phyloP scores from a whole-genome alignment of 129 eudicot species.

The Calendula officinalis region DNA sequence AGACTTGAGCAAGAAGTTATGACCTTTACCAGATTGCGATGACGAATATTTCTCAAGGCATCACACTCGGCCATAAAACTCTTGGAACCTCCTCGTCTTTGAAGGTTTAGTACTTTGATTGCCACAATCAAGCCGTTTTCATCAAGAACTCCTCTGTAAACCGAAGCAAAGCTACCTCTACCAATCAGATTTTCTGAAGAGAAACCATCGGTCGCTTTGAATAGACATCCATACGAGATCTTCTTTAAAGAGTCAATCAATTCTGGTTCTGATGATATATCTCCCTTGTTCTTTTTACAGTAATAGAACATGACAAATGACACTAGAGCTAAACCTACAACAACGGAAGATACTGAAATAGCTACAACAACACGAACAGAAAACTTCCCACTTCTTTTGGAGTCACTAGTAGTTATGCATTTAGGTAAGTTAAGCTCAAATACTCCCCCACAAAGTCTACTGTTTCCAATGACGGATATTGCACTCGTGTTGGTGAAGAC shows the following conservation, averaged over 20 bases:
- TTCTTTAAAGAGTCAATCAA: conserved; percentile 23
- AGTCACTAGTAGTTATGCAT: conserved; percentile 8
- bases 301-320: no score
- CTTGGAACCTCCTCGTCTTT: conserved; percentile 25
- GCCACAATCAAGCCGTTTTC: conserved; percentile 22
- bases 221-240: conserved; percentile 26
- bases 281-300: no score
- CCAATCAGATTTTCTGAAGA: conserved; percentile 30
- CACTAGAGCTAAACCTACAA: conserved; percentile 2
- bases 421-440: conserved; percentile 12
- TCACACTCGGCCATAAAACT: conserved; percentile 31
- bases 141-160: conserved; percentile 30
- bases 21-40: conserved; percentile 33
- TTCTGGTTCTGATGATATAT: neutral
- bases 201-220: conserved; percentile 35
- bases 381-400: neutral
- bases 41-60: conserved; percentile 30
- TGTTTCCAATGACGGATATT: conserved; percentile 21
- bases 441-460: conserved; percentile 28
- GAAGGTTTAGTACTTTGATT: conserved; percentile 32
- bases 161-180: conserved; percentile 32
- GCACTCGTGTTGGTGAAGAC: conserved; percentile 19
- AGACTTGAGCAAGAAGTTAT: conserved; percentile 35
- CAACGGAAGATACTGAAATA: conserved; percentile 5
- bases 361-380: neutral